Evolutionary conservation across 495 filamentous ascomycete species (phyloP).

Genomic region (Lophiotrema nucula): DNA sequence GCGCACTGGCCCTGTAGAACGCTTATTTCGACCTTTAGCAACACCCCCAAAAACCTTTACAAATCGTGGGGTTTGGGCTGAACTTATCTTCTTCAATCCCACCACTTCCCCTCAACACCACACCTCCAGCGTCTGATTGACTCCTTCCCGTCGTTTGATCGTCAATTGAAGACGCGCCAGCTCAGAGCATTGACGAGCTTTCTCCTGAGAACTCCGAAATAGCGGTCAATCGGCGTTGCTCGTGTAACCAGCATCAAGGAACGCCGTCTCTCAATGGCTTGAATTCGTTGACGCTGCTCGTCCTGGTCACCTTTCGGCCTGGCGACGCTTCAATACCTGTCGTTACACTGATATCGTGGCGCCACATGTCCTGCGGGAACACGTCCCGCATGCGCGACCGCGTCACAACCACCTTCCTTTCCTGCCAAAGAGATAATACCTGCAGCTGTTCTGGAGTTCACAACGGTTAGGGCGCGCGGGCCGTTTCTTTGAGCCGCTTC

Average conservation of each 20-base stretch:
- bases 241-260: background rate
- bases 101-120: background rate
- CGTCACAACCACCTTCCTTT: background rate
- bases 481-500: background rate
- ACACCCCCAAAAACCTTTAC: constrained; percentile 18
- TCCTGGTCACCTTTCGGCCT: background rate
- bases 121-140: background rate
- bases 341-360: background rate
- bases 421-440: background rate
- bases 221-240: constrained; percentile 16
- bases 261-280: background rate
- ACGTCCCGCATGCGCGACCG: background rate
- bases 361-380: background rate
- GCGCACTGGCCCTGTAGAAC: background rate
- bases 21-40: constrained; percentile 21
- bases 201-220: constrained; percentile 24
- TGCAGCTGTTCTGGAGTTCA: background rate
- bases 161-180: constrained; percentile 6
- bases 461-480: background rate
- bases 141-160: constrained; percentile 8
- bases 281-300: too few relatives aligned
- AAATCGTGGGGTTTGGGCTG: constrained; percentile 27
- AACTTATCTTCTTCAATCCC: constrained; percentile 16
- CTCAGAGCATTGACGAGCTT: background rate
- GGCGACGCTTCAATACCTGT: background rate